Evolutionary conservation across 2,329 filamentous ascomycete species (phyloP), one percentile per base, ranked within the genome.

Genomic region (Camptophora hylomeconis): DNA sequence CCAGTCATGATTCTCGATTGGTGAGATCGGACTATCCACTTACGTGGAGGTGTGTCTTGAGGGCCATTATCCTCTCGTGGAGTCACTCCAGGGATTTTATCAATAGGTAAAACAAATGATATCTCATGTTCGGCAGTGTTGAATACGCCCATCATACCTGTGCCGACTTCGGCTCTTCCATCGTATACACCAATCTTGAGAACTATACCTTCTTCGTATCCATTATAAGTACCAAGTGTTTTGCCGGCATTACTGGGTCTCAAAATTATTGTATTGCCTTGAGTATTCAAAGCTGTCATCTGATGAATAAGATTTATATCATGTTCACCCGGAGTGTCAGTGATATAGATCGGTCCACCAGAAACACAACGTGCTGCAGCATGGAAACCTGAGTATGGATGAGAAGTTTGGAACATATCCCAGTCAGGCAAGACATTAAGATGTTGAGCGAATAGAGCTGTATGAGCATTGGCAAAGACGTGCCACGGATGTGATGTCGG

Each of bases 281-380:
- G 61, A 0, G 73, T 63, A 0, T 80, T 89, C 7, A 65, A 60
- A 0, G 79, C 86, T 0, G 80, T 84, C 67, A 95, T 86, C 50
- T 92, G 76, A 16, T 65, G 56, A 36, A 98, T 79, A 10, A 98
- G 54, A 5, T 65, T 55, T 17, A 84, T 46, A 45, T 93, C 68
- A 51, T 95, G 83, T 35, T 81, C 58, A 0, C 83, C 86, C 0
- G 87, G 87, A 1, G 74, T 69, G 52, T 98, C 89, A 0, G 87
- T 95, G 50, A 98, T 86, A 45, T 92, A 94, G 21, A 98, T 78
- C 0, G 87, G 89, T 0, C 89, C 89, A 6, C 89, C 89, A 26
- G 78, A 86, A 7, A 98, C 64, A 51, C 83, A 92, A 25, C 89
- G 70, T 2, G 84, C 86, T 1, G 89, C 87, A 4, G 82, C 89